Evolutionary conservation across 768 basidiomycete genomes (phyloP).

Genomic region (Rhizopogon vinicolor): DNA sequence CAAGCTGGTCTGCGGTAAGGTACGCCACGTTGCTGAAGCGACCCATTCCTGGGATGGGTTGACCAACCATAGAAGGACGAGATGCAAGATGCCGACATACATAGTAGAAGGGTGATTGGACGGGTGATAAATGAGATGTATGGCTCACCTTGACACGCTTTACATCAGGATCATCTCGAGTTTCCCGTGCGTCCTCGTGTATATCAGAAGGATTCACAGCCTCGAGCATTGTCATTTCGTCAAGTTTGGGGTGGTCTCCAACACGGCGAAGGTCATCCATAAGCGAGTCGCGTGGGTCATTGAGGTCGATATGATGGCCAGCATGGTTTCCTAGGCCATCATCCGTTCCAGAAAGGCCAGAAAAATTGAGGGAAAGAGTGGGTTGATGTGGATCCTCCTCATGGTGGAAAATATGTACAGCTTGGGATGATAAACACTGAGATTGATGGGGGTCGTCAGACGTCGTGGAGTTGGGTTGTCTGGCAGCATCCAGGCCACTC

Average conservation of each 20-base stretch:
- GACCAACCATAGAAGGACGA: constrained; percentile 13
- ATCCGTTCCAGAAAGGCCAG: constrained; percentile 22
- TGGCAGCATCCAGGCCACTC: constrained; percentile 38
- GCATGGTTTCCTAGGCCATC: constrained; percentile 20
- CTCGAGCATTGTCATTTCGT: constrained; percentile 29
- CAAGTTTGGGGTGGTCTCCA: constrained; percentile 26
- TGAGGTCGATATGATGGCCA: constrained; percentile 21
- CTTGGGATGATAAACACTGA: constrained; percentile 27
- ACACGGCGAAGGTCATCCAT: constrained; percentile 30
- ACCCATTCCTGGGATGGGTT: constrained; percentile 15
- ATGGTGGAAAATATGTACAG: constrained; percentile 22
- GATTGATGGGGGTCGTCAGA: constrained; percentile 22
- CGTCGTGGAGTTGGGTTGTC: constrained; percentile 20
- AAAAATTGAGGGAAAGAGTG: constrained; percentile 23
- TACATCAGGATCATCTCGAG: constrained; percentile 66
- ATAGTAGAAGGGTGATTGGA: constrained; percentile 7
- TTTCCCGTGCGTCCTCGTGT: constrained; percentile 56
- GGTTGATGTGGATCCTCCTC: constrained; percentile 29
- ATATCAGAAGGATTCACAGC: constrained; percentile 33
- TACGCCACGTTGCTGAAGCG: constrained; percentile 21
- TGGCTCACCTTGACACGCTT: constrained; percentile 79
- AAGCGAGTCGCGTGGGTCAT: constrained; percentile 27
- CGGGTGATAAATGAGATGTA: constrained; percentile 15
- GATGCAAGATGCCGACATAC: constrained; percentile 8
- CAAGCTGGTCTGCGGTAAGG: constrained; percentile 6